A percentile compares a stretch with the other conserved stretches of the same genome.
These are phyloP conservation scores for Kondoa malvinella DNA, from an alignment of 768 basidiomycete species.

Conservation along the genomic window DNA sequence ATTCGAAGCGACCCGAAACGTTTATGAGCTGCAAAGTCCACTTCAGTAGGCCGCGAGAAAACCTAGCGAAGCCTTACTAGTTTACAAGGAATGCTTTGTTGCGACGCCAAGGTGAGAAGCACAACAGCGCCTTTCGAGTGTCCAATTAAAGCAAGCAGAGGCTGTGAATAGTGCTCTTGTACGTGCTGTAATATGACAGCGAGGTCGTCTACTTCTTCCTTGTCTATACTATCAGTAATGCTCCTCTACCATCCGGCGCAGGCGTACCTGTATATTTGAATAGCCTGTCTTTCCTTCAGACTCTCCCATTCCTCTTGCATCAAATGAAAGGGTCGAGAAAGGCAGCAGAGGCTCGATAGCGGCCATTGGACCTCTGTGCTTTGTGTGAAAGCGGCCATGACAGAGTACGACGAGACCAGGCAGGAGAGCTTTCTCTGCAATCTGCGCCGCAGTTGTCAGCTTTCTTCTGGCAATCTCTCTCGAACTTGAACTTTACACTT, in stretches of 20 bases:
- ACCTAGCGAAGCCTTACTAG: neutral
- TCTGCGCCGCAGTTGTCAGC: neutral
- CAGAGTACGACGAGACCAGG: neutral
- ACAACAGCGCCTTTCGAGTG: constrained; percentile 8
- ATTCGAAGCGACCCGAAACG: constrained; percentile 1
- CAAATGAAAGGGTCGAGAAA: neutral
- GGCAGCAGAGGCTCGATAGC: neutral
- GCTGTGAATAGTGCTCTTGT: neutral
- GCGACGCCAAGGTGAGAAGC: neutral
- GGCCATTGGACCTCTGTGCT: neutral
- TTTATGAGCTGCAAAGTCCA: neutral
- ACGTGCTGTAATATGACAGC: neutral
- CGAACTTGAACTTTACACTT: neutral
- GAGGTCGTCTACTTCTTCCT: constrained; percentile 9
- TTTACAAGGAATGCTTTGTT: neutral
- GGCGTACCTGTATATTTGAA: neutral
- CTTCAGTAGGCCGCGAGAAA: neutral
- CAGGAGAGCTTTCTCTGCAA: neutral
- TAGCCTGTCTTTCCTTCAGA: constrained; percentile 1
- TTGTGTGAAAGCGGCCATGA: constrained; percentile 6
- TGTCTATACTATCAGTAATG: neutral
- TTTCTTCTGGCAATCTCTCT: too few species aligned
- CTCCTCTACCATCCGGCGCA: neutral
- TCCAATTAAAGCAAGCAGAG: neutral
- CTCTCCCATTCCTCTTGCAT: constrained; percentile 7